phyloP scores from a whole-genome alignment of 495 filamentous ascomycete genomes.

The Haplographium delicatum region DNA sequence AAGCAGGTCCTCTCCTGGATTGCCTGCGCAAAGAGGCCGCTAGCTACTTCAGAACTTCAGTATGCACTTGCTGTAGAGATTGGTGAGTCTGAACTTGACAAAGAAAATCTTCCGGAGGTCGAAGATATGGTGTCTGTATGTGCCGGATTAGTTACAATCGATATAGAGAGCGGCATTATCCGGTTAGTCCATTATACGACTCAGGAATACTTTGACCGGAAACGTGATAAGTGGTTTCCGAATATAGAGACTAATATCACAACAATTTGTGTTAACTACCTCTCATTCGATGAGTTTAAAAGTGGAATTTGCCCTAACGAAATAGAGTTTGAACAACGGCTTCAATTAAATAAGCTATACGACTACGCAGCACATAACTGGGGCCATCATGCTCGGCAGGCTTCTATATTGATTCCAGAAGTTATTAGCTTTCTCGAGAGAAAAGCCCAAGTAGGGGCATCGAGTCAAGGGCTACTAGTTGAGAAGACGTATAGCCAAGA shows the following conservation, averaged over 20 bases:
- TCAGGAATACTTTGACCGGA: conserved; percentile 15
- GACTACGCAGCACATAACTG: conserved; percentile 14
- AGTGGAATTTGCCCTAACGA: conserved; percentile 2
- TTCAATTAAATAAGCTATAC: conserved; percentile 1
- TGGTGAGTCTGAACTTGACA: conserved; percentile 24
- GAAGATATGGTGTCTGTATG: conserved; percentile 31
- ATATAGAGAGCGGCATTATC: conserved; percentile 29
- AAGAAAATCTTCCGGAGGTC: conserved; percentile 27
- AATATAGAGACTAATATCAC: conserved; percentile 7
- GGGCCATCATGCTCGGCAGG: conserved; percentile 15
- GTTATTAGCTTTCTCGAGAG: conserved; percentile 8
- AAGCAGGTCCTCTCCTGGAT: conserved; percentile 27
- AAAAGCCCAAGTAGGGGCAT: conserved; percentile 14
- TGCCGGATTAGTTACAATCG: conserved; percentile 32
- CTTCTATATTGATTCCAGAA: not conserved
- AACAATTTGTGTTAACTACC: conserved; percentile 8
- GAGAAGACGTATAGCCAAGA: conserved; percentile 6
- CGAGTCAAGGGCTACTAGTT: conserved; percentile 11
- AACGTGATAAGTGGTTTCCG: conserved; percentile 1
- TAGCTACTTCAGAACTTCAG: conserved; percentile 29
- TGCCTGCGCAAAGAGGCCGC: conserved; percentile 25
- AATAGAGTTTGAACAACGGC: conserved; percentile 4
- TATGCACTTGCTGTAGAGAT: conserved; percentile 31
- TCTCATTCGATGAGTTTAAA: conserved; percentile 10
- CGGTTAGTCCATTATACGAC: conserved; percentile 21